These are phyloP conservation scores for Sordariomycetes sp. DNA, from an alignment of 2,329 filamentous ascomycete species.

Conservation along the genomic window DNA sequence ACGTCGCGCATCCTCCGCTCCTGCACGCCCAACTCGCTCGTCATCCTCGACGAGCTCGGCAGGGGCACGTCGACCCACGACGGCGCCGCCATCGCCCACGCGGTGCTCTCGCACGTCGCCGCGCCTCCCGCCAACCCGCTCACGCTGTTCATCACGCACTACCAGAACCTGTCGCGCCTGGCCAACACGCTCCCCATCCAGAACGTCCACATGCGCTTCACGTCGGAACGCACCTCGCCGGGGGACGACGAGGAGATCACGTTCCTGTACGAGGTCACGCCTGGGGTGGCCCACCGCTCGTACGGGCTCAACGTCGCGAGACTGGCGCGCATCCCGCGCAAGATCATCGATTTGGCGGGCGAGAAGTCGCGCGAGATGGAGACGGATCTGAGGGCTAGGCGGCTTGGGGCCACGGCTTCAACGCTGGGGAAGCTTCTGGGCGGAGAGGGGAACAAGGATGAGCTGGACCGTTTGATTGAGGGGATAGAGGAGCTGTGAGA, in stretches of 20 bases:
- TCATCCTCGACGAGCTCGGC: constrained; percentile 91
- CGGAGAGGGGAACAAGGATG: constrained; percentile 18
- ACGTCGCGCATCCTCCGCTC: constrained; percentile 84
- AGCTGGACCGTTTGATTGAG: constrained; percentile 41
- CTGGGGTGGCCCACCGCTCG: constrained; percentile 84
- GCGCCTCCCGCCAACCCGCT: constrained; percentile 57
- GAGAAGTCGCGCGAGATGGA: constrained; percentile 74
- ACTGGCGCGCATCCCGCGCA: constrained; percentile 67
- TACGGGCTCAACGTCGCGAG: constrained; percentile 92
- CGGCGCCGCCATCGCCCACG: constrained; percentile 88
- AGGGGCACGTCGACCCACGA: constrained; percentile 92
- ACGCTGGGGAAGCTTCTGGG: constrained; percentile 27
- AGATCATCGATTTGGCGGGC: constrained; percentile 70
- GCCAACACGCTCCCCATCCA: constrained; percentile 62
- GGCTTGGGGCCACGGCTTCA: constrained; percentile 25
- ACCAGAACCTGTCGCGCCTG: constrained; percentile 70
- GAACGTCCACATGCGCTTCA: constrained; percentile 94
- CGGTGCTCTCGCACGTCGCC: constrained; percentile 78
- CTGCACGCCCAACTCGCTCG: constrained; percentile 72
- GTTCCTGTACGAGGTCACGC: constrained; percentile 85
- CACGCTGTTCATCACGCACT: constrained; percentile 95
- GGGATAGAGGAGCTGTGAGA: constrained; percentile 45
- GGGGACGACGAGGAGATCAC: constrained; percentile 67
- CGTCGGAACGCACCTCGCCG: constrained; percentile 18
- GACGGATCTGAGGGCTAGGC: constrained; percentile 53